Base-by-base conservation (phyloP, 1,284 basidiomycete genomes). In the Austroboletus novae-zelandiae region DNA sequence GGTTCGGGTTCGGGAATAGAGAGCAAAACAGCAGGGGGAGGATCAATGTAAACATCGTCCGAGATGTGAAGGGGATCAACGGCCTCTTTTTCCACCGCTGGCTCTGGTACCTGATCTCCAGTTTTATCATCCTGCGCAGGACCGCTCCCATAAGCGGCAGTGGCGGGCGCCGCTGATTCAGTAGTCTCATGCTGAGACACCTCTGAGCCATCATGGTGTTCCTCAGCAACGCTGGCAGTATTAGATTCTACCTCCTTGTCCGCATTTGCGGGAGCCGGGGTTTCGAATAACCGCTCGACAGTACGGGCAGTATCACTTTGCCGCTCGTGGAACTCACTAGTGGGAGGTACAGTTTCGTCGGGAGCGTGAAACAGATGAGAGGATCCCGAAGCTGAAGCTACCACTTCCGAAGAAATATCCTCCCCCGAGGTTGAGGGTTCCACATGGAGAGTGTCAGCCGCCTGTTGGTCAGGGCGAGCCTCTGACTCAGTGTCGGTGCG, bases 11-110 rank as follows among this genome's bases (percentile, higher is more conserved):
- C 66, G 48, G 64, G 56, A 18, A 87, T 59, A 17, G 79, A 76
- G 30, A 89, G 61, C 40, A 86, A 69, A 41, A 89, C 82, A 20
- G 83, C 72, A 15, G 86, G 86, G 42, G 86, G 86, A n/a, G 84
- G 83, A 52, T 89, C 86, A 48, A 86, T 85, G 61, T 81, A 84
- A 42, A 85, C 79, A 27, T 78, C 85, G 56, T 86, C 86, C 10
- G 81, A 83, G 43, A 84, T 81, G 64, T 84, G 81, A 60, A 83
- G 80, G 9, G 81, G 81, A 65, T 86, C 79, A 30, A 51, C 54
- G 8, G 44, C 35, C 30, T 53, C 54, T 40, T 52, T 55, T 36
- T 48, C 56, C 23, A 45, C 36, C 37, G 8, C 44, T 20, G 45
- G n/a, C 30, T 45, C 52, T n/a, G 44, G n/a, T 27, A 45, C 52